A percentile compares a stretch with the other conserved stretches of the same genome.
phyloP scores from a whole-genome alignment of 805 yeast genomes.

The Myxozyma geophila region DNA sequence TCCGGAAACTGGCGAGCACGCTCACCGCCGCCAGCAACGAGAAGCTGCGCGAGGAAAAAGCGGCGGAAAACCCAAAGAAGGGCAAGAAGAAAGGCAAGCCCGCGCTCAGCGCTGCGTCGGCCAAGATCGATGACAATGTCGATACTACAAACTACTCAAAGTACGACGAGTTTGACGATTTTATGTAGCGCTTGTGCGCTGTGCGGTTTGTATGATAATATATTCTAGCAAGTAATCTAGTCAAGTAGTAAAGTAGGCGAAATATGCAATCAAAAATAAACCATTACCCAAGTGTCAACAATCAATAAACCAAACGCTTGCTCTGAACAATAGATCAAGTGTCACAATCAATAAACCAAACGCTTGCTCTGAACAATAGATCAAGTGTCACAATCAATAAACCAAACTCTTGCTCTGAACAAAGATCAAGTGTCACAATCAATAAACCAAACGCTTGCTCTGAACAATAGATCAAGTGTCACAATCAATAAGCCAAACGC shows the following conservation, averaged over 20 bases:
- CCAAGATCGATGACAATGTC: constrained; percentile 62
- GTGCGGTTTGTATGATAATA: background rate
- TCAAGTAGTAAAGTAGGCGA: no score
- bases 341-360: no score
- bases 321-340: no score
- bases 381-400: no score
- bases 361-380: no score
- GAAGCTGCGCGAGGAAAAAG: constrained; percentile 76
- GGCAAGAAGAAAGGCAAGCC: constrained; percentile 92
- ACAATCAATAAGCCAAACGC: no score
- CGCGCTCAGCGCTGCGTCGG: constrained; percentile 70
- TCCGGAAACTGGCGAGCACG: constrained; percentile 84
- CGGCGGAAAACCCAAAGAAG: constrained; percentile 50
- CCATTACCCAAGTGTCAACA: background rate
- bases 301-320: background rate
- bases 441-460: background rate
- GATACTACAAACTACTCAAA: constrained; percentile 57
- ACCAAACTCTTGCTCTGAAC: background rate
- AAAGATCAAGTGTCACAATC: constrained; percentile 9
- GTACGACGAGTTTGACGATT: constrained; percentile 50
- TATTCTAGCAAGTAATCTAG: background rate
- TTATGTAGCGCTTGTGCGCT: constrained; percentile 49
- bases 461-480: no score
- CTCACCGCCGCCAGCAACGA: constrained; percentile 79
- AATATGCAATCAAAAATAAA: background rate